Evolutionary conservation across 345 rosid genomes (phyloP), one percentile per base, ranked within the genome.

Genomic region (Ceriops tagal): DNA sequence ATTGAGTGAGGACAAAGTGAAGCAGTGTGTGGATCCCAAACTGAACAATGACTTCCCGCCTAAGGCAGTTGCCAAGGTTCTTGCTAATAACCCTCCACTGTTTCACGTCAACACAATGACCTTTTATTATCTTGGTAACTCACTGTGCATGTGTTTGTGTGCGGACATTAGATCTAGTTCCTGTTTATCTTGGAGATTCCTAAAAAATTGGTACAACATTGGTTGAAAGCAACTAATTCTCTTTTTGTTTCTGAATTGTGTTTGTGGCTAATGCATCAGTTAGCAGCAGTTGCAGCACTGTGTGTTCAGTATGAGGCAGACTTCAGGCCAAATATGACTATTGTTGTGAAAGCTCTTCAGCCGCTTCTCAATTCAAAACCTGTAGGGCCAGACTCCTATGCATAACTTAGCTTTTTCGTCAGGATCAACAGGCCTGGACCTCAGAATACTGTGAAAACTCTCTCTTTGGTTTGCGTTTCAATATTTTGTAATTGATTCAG

Each of bases 301-400:
- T 95, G 99, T 76, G 96, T 95, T 71, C 99, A 95, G 65, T 95
- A 95, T 34, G 99, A 95, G 83, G 87, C 99, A 19, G 99, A 95
- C 74, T 95, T 95, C 80, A 85, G 99, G 73, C 97, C 99, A 37
- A 95, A 95, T 81, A 95, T 95, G 97, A 89, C 93, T 73, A 92
- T 95, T 58, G 96, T 95, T 6, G 99, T 90, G n/a, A 95, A 95
- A 86, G 99, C 99, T 63, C 92, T 95, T 62, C 97, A 92, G 67
- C 98, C 99, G 5, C 96, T 95, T 66, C 79, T 92, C 81, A 95
- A 87, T 55, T 19, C 77, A 53, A 69, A 69, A 55, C 74, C 77
- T 10, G 74, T 74, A 16, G 81, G 81, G 5, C 61, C 69, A 10
- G 75, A 73, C 16, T 16, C 75, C 15, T 39, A 26, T 13, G 31